Evolutionary conservation across 306 rosid genomes (phyloP), one percentile per base, ranked within the genome.

Genomic region (Vachellia collinsii): DNA sequence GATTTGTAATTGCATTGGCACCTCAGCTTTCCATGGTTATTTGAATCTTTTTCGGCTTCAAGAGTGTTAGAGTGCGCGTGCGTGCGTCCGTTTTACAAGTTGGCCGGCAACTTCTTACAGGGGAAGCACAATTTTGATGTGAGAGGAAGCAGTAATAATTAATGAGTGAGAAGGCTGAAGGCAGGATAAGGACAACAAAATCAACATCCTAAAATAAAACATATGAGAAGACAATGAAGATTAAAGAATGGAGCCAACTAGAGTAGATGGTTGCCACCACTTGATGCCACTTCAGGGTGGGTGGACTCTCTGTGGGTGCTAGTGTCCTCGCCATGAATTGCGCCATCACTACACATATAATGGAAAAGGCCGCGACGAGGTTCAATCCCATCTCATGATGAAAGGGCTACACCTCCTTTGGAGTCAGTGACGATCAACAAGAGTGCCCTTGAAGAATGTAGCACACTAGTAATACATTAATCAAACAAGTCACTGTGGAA

Each of bases 261-360:
- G 36, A 88, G 89, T 1, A 61, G 65, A 66, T 87, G 70, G 89
- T 84, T 44, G 85, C 76, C 78, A 62, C 89, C 88, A 43, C 80
- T 79, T 10, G 88, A 79, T 5, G 79, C 53, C 43, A 69, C 4
- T 4, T 61, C 82, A 20, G 75, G 81, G 22, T 19, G 77, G 11
- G 70, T 69, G 51, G 88, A 84, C 11, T 88, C 70, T 88, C 86
- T 11, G 72, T 29, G 34, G 34, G 34, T 29, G 34, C 34, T 29
- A 2, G 34, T 29, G 34, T 29, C 94, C 78, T 90, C 92, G 0
- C 94, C 94, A 44, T 90, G 92, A 74, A 81, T 89, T 0, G 89
- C 92, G 36, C 87, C 89, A 39, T 88, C 0, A 65, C 72, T 0
- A 87, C 0, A 73, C 92, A 90, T 29, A 90, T 85, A n/a, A 90